phyloP scores from a whole-genome alignment of 2,329 filamentous ascomycete species.

The Diaporthe sp. region DNA sequence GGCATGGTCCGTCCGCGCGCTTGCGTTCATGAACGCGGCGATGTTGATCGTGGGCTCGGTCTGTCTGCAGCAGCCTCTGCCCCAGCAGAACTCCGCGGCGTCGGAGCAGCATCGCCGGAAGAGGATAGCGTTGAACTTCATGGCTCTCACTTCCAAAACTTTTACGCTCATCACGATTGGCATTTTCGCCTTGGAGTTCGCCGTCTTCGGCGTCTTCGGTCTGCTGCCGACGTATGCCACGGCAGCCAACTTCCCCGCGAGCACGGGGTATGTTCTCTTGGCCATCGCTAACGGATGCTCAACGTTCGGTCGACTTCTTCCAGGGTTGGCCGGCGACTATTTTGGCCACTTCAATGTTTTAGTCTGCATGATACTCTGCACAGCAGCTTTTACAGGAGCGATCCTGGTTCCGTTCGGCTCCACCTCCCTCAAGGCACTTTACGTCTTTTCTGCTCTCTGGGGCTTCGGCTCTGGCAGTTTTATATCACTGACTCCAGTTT shows the following conservation, averaged over 20 bases:
- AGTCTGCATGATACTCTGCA: slow-evolving; percentile 52
- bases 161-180: slow-evolving; percentile 58
- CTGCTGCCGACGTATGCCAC: slow-evolving; percentile 62
- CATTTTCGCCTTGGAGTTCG: slow-evolving; percentile 63
- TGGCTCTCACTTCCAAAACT: slow-evolving; percentile 56
- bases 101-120: slow-evolving; percentile 39
- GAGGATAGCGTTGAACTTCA: slow-evolving; percentile 54
- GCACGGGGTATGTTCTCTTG: slow-evolving; percentile 59
- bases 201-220: slow-evolving; percentile 62
- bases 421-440: slow-evolving; percentile 55
- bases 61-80: slow-evolving; percentile 54
- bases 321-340: slow-evolving; percentile 58
- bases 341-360: slow-evolving; percentile 62
- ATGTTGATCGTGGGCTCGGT: slow-evolving; percentile 47
- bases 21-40: slow-evolving; percentile 49
- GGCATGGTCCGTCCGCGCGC: slow-evolving; percentile 52
- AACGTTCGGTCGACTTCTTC: slow-evolving; percentile 58
- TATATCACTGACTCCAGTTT: slow-evolving; percentile 60
- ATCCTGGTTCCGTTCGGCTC: slow-evolving; percentile 62
- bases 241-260: slow-evolving; percentile 49
- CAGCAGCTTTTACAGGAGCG: slow-evolving; percentile 56
- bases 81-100: slow-evolving; percentile 26
- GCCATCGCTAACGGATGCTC: slow-evolving; percentile 60
- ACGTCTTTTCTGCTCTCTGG: slow-evolving; percentile 60
- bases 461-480: slow-evolving; percentile 64